These are phyloP conservation scores for Vanderwaltozyma tropicalis DNA, from an alignment of 805 yeast species.

Conservation along the genomic window DNA sequence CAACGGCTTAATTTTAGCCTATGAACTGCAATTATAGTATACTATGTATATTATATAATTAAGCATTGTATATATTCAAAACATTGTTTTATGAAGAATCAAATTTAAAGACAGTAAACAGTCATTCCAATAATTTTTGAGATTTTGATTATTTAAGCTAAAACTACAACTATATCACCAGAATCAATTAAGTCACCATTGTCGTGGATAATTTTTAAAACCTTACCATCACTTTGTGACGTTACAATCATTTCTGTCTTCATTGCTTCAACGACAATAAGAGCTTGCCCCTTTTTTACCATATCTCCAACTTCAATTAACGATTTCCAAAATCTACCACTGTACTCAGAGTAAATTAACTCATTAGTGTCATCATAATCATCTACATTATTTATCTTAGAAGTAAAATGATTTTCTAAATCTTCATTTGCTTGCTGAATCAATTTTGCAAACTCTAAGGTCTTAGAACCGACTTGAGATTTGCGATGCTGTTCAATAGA, in stretches of 20 bases:
- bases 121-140: too few species aligned
- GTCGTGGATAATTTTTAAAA: slow-evolving; percentile 57
- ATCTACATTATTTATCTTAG: slow-evolving; percentile 37
- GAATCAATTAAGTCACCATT: slow-evolving; percentile 97
- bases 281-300: slow-evolving; percentile 65
- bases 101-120: too few species aligned
- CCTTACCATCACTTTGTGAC: slow-evolving; percentile 63
- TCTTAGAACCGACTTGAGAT: slow-evolving; percentile 67
- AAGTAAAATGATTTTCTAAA: slow-evolving; percentile 43
- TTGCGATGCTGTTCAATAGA: slow-evolving; percentile 62
- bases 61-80: too few species aligned
- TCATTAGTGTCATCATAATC: slow-evolving; percentile 69
- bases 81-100: too few species aligned
- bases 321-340: slow-evolving; percentile 97
- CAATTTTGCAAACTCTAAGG: slow-evolving; percentile 75
- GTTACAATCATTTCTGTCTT: slow-evolving; percentile 91
- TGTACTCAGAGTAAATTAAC: slow-evolving; percentile 82
- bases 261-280: slow-evolving; percentile 94
- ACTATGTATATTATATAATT: too few species aligned
- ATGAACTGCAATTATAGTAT: too few species aligned
- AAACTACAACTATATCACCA: slow-evolving; percentile 86
- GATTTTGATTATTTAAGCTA: slow-evolving; percentile 5
- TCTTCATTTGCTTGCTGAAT: slow-evolving; percentile 77
- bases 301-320: slow-evolving; percentile 67
- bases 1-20: too few species aligned